Evolutionary conservation across 1,139 yeast genomes (phyloP), one percentile per base, ranked within the genome.

Genomic region (Candida anutae): DNA sequence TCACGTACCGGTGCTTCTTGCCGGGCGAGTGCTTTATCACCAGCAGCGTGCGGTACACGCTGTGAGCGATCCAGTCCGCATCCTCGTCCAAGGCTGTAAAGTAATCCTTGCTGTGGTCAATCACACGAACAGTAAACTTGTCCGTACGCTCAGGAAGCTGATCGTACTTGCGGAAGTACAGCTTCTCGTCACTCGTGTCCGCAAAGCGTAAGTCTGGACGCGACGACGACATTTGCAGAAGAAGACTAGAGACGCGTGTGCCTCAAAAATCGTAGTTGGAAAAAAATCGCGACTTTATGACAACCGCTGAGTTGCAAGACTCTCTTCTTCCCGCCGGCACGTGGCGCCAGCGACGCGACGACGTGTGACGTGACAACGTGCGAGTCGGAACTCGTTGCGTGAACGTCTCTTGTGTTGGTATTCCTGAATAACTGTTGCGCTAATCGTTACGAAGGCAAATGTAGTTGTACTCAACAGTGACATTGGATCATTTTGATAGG

Each of bases 1-100:
- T 83, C 25, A 85, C 82, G 40, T 81, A 81, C 26, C 77, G 69
- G 24, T 69, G 56, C 16, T 74, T 67, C 23, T 62, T 66, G 13
- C 58, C 48, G 13, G 50, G 37, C 32, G 72, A 69, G 31, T 53
- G 48, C 42, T 88, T 88, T 31, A 90, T 52, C 5, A 85, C 94
- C 13, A 93, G 75, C 24, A 71, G 75, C 0, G 97, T 84, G 41
- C 80, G 81, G 55, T 84, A 90, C 18, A 90, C 76, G 31, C 69
- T 62, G 36, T 87, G 93, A 3, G 96, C 95, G 24, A 85, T 82
- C 34, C 75, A 65, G 27, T 69, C 68, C 3, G 97, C 95, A 50
- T 88, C 95, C n/a, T 62, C 63, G 22, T 79, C 84, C 20, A 85
- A 64, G 1, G 75, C 79, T 1, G 83, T 75, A 51, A 77, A 87